Evolutionary conservation across 805 yeast genomes (phyloP).

Genomic region (Saccharomyces kudriavzevii): DNA sequence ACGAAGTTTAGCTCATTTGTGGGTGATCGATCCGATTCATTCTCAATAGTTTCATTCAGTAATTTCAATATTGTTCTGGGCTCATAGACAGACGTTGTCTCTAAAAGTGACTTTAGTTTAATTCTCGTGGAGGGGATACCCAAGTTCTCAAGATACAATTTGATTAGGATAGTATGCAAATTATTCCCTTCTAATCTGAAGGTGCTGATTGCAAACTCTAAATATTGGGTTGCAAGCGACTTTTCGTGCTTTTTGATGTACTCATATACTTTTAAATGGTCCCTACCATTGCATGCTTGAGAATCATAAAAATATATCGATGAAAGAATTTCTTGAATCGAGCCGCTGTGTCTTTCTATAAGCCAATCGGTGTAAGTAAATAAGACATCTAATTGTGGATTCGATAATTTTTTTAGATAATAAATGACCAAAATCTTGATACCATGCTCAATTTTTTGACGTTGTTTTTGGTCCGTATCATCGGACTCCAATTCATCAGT

Average conservation of each 20-base stretch:
- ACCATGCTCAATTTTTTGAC: constrained; percentile 7
- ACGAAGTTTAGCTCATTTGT: constrained; percentile 8
- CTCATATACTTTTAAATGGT: constrained; percentile 45
- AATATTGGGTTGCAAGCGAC: constrained; percentile 37
- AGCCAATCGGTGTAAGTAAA: constrained; percentile 49
- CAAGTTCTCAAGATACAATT: constrained; percentile 35
- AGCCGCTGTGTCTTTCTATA: constrained; percentile 30
- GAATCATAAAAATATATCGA: constrained; percentile 61
- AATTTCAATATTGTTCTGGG: constrained; percentile 31
- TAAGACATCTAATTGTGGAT: constrained; percentile 43
- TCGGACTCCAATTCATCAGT: constrained; percentile 17
- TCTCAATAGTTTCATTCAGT: neutral
- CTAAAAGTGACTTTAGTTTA: constrained; percentile 33
- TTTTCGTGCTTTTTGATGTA: constrained; percentile 34
- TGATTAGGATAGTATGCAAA: constrained; percentile 39
- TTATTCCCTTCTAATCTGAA: constrained; percentile 31
- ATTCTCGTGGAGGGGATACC: constrained; percentile 8
- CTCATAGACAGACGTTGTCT: constrained; percentile 32
- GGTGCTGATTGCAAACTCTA: constrained; percentile 42
- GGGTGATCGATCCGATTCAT: neutral
- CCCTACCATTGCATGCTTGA: constrained; percentile 49
- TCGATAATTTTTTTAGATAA: constrained; percentile 50
- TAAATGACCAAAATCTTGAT: constrained; percentile 30
- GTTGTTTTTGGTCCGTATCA: constrained; percentile 1
- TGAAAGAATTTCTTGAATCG: constrained; percentile 30